Percentiles rank a stretch among this genome's conserved stretches.
These are phyloP conservation scores for Agarophyton chilense DNA, from an alignment of 23 red algal genomes.

Conservation along the genomic window DNA sequence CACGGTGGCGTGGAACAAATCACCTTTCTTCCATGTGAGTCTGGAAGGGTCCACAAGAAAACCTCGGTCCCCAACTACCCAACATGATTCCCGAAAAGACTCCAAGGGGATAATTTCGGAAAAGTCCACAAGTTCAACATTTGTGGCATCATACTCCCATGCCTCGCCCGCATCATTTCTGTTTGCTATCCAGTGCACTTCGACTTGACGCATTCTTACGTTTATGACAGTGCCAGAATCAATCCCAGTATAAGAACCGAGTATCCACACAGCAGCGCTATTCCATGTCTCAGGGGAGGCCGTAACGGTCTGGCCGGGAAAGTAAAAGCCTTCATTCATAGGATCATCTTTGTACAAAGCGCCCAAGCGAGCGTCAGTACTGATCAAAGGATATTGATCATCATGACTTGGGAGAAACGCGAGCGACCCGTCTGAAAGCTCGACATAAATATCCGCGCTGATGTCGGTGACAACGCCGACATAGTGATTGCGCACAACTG, in stretches of 20 bases:
- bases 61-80: slow-evolving; percentile 52
- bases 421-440: slow-evolving; percentile 31
- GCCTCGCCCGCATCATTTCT: background rate
- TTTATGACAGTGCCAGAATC: slow-evolving; percentile 29
- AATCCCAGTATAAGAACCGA: slow-evolving; percentile 23
- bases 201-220: slow-evolving; percentile 35
- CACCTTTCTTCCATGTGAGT: background rate
- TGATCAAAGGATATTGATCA: background rate
- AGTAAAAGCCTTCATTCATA: slow-evolving; percentile 43
- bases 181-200: slow-evolving; percentile 51
- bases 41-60: slow-evolving; percentile 4
- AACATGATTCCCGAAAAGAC: slow-evolving; percentile 47
- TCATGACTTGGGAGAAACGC: slow-evolving; percentile 37
- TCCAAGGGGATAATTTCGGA: slow-evolving; percentile 35
- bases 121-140: slow-evolving; percentile 1
- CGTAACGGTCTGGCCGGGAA: slow-evolving; percentile 48
- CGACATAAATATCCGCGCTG: slow-evolving; percentile 41
- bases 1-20: background rate
- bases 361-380: slow-evolving; percentile 7
- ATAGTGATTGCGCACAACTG: slow-evolving; percentile 34
- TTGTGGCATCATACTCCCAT: background rate
- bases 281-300: slow-evolving; percentile 15
- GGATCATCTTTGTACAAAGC: background rate
- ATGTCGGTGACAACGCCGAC: slow-evolving; percentile 44
- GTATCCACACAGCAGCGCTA: slow-evolving; percentile 37